Evolutionary conservation across 768 basidiomycete species (phyloP).

Genomic region (Glaciozyma martinii): DNA sequence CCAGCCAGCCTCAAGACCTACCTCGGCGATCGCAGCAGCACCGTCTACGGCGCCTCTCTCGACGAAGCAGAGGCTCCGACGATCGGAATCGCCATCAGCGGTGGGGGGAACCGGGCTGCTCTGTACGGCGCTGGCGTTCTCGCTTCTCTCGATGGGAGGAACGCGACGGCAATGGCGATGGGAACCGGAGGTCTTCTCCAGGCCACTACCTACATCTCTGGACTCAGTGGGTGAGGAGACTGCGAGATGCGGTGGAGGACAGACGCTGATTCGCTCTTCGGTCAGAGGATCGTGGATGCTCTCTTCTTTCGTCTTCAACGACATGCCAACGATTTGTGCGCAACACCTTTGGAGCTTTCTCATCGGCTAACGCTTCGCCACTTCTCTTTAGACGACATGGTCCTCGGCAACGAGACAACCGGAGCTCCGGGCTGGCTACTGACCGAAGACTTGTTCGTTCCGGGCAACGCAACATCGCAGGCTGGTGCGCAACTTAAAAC

Average conservation of each 20-base stretch:
- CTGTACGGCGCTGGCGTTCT: constrained; percentile 56
- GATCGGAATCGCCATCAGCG: constrained; percentile 58
- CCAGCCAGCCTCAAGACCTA: not conserved
- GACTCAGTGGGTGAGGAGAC: constrained; percentile 41
- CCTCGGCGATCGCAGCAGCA: not conserved
- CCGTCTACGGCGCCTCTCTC: not conserved
- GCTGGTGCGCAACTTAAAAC: no score
- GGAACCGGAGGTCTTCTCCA: constrained; percentile 55
- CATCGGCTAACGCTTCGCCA: no score
- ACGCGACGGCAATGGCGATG: constrained; percentile 46
- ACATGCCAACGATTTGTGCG: constrained; percentile 49
- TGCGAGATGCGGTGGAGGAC: not conserved
- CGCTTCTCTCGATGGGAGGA: constrained; percentile 53
- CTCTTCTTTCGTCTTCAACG: constrained; percentile 52
- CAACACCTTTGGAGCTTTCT: constrained; percentile 25
- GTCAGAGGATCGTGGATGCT: constrained; percentile 16
- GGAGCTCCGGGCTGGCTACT: constrained; percentile 51
- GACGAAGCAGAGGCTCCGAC: constrained; percentile 37
- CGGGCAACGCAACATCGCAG: constrained; percentile 26
- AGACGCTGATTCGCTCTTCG: not conserved
- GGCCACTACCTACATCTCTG: constrained; percentile 57
- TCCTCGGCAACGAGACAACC: not conserved
- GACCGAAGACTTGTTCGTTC: constrained; percentile 50
- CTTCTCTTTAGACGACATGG: not conserved
- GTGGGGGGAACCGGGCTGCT: constrained; percentile 60